phyloP scores from a whole-genome alignment of 2,329 filamentous ascomycete species.

The Cladosporium sp. region DNA sequence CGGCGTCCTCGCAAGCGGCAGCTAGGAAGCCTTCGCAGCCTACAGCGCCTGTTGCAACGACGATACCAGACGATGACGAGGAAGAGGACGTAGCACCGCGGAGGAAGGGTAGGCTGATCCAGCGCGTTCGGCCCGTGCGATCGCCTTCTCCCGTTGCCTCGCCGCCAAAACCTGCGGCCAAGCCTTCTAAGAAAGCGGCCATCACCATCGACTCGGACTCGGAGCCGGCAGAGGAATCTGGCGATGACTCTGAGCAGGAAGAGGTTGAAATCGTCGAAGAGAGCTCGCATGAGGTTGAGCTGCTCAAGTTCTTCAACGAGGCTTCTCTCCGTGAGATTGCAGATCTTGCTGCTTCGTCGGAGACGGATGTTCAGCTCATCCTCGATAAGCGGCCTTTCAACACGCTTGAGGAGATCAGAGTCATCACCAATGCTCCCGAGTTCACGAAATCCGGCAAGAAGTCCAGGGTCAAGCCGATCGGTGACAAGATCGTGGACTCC shows the following conservation, averaged over 20 bases:
- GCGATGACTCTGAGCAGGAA: constrained; percentile 22
- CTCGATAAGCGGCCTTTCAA: constrained; percentile 69
- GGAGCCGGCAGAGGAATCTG: constrained; percentile 42
- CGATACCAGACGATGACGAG: constrained; percentile 22
- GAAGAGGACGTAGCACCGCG: constrained; percentile 15
- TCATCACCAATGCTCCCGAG: constrained; percentile 46
- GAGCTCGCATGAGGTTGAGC: constrained; percentile 42
- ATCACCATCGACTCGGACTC: constrained; percentile 32
- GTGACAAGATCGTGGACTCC: constrained; percentile 61
- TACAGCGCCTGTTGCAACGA: background rate
- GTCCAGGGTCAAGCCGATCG: constrained; percentile 47
- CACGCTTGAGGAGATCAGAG: constrained; percentile 58
- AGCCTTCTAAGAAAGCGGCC: constrained; percentile 27
- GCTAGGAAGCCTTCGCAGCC: constrained; percentile 22
- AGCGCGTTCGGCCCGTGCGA: constrained; percentile 9
- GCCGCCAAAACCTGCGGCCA: constrained; percentile 15
- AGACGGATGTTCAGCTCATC: constrained; percentile 62
- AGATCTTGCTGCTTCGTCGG: constrained; percentile 71
- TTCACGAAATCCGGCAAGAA: constrained; percentile 48
- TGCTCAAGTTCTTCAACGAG: constrained; percentile 77
- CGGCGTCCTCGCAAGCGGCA: constrained; percentile 5
- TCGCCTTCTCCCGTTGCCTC: constrained; percentile 18
- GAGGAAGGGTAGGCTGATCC: constrained; percentile 8
- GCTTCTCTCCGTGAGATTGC: constrained; percentile 69
- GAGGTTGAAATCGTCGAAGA: constrained; percentile 1